Evolutionary conservation across 345 rosid species (phyloP), one percentile per base, ranked within the genome.

Genomic region (Rubroshorea leprosula): DNA sequence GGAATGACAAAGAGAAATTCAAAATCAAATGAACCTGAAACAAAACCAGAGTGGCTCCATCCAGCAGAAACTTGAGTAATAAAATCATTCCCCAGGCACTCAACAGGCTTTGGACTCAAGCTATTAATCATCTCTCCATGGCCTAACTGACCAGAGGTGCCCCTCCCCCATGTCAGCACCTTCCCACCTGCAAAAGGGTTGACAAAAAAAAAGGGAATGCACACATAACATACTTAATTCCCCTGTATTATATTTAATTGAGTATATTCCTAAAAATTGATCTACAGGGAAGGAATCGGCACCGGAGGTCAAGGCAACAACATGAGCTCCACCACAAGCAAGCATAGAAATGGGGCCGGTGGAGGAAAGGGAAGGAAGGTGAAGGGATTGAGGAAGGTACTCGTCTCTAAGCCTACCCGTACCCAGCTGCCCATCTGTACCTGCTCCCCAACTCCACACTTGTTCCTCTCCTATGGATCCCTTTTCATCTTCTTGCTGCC

Each of bases 391-490:
- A 35, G 98, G 98, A 23, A 71, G 77, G 74, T 57, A 74, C 62
- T 92, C 96, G 75, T 92, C 98, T 75, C 78, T 59, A 15, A 76
- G 74, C 72, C 71, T 83, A 49, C 63, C 73, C 5, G 96, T 89
- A 27, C 90, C 89, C 23, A 89, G 77, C 67, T 92, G 98, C 12
- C 96, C 95, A 19, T 92, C 98, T 15, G 90, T 89, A 10, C 96
- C 98, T 3, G 98, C 98, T 18, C 98, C 98, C 93, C 96, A 92
- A 73, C 95, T 92, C 98, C 98, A 86, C 23, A 84, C 48, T 57
- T 68, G 60, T 62, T 77, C n/a, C 48, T 58, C 53, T 58, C 29
- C 47, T 29, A 4, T 29, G 35, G 35, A n/a, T n/a, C n/a, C n/a
- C n/a, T n/a, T n/a, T 60, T 60, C 23, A 10, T 60, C 55, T 49